Percentiles rank a stretch among this genome's conserved stretches.
Evolutionary conservation across 345 rosid species (phyloP).

Genomic region (Aquilaria malaccensis): DNA sequence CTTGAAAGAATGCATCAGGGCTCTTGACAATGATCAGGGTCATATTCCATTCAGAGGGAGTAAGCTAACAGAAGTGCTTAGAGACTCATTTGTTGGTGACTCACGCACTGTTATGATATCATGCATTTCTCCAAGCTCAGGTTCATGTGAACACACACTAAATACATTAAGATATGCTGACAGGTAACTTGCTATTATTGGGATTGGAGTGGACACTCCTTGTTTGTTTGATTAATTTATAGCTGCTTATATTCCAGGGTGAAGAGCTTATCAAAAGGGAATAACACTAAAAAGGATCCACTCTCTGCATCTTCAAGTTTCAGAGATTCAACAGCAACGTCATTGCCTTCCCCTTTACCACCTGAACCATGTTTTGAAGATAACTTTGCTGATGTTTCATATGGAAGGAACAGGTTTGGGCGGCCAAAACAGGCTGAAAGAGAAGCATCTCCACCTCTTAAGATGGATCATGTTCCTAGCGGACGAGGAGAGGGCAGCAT

Average conservation of each 20-base stretch:
- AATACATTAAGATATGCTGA: slow-evolving; percentile 67
- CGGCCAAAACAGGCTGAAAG: slow-evolving; percentile 36
- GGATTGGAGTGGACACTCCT: neutral
- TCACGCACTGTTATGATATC: slow-evolving; percentile 72
- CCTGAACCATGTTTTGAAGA: slow-evolving; percentile 26
- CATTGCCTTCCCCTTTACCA: slow-evolving; percentile 22
- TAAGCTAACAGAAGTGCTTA: slow-evolving; percentile 62
- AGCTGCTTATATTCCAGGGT: slow-evolving; percentile 33
- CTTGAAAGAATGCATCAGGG: slow-evolving; percentile 61
- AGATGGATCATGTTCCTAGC: slow-evolving; percentile 26
- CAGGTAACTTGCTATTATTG: slow-evolving; percentile 29
- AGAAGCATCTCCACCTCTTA: slow-evolving; percentile 29
- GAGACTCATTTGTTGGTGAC: slow-evolving; percentile 70
- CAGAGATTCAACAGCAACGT: slow-evolving; percentile 36
- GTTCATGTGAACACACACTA: slow-evolving; percentile 64
- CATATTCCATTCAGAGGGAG: slow-evolving; percentile 72
- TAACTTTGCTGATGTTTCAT: slow-evolving; percentile 19
- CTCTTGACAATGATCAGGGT: slow-evolving; percentile 62
- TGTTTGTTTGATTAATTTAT: slow-evolving; percentile 14
- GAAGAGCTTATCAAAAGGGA: slow-evolving; percentile 58
- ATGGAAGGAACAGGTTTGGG: slow-evolving; percentile 32
- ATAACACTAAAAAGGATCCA: slow-evolving; percentile 37
- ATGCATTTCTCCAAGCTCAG: slow-evolving; percentile 63
- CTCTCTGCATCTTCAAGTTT: slow-evolving; percentile 33
- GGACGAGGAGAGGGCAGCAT: slow-evolving; percentile 28